Evolutionary conservation across 2,329 filamentous ascomycete species (phyloP), one percentile per base, ranked within the genome.

Genomic region (Cadophora sp.): DNA sequence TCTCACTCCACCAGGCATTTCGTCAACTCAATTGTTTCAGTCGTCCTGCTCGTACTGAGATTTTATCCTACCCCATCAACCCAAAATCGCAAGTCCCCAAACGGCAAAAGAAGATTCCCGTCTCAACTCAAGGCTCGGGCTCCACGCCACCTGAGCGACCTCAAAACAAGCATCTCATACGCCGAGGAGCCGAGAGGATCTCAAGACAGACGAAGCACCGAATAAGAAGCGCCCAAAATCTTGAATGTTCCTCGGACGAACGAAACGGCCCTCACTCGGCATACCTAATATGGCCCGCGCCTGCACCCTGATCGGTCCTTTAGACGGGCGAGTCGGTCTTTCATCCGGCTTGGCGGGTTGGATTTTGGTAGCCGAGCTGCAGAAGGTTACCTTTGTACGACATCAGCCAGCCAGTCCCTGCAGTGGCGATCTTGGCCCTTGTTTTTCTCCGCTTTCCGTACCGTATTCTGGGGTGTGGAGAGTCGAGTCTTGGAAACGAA

Each of bases 181-280:
- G 51, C 24, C 50, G 50, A 27, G 50, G 27, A 27, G 50, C 50
- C 50, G 50, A 55, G 26, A 27, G 26, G 27, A n/a, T 48, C 51
- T 29, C 16, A 9, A 31, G 12, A 55, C 16, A 55, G 51, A 55
- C 51, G 51, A 55, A 55, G 51, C 51, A 55, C 4, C 51, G 26
- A 55, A 55, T 48, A 55, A 55, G 51, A 55, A 31, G 31, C 51
- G 51, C 51, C 51, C 51, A 55, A 55, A 55, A n/a, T 55, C 51
- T 55, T 55, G 27, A 55, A 29, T 9, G 16, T 29, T 53, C 16
- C 51, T 55, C 31, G 26, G 51, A 27, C 14, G 26, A 7, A 19
- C 7, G 24, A 6, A 27, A 16, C 31, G 14, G 51, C 51, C 14
- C 22, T 48, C 43, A 19, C 8, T 27, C 27, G 51, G 26, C 12